Percentiles rank a stretch among this genome's conserved stretches.
phyloP scores from a whole-genome alignment of 2,329 filamentous ascomycete species.

The Penicillium nordicum region DNA sequence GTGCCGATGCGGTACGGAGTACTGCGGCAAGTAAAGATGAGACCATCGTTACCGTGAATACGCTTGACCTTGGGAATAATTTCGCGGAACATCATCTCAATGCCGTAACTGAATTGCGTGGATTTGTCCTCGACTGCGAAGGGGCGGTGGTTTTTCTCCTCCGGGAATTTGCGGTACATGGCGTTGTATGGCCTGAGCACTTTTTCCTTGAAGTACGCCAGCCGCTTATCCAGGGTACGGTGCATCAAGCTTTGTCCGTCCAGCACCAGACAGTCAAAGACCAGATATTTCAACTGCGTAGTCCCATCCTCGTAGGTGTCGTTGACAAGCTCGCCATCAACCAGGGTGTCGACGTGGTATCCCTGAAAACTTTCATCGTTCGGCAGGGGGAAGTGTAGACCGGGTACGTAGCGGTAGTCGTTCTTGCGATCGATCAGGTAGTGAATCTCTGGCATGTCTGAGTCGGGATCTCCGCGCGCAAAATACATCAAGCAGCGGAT shows the following conservation, averaged over 20 bases:
- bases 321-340: constrained; percentile 91
- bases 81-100: constrained; percentile 87
- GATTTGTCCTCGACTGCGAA: constrained; percentile 85
- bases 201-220: constrained; percentile 78
- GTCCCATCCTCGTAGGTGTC: constrained; percentile 69
- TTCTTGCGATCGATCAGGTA: constrained; percentile 98
- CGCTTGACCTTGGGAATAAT: constrained; percentile 72
- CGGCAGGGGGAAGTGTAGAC: constrained; percentile 76
- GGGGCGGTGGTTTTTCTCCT: constrained; percentile 66
- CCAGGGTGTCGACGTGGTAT: constrained; percentile 76
- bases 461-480: constrained; percentile 53
- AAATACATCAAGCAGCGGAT: constrained; percentile 94
- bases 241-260: constrained; percentile 73
- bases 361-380: constrained; percentile 56
- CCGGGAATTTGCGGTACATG: constrained; percentile 68
- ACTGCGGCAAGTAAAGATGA: constrained; percentile 94
- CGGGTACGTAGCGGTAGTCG: constrained; percentile 83
- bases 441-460: constrained; percentile 66
- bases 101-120: constrained; percentile 83
- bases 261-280: constrained; percentile 88
- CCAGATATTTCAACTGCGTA: constrained; percentile 74
- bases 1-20: constrained; percentile 86
- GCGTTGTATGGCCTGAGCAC: constrained; percentile 75
- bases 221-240: constrained; percentile 78
- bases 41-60: constrained; percentile 85